Conservation (phyloP, 345 rosid species). For the Microcos paniculata region DNA sequence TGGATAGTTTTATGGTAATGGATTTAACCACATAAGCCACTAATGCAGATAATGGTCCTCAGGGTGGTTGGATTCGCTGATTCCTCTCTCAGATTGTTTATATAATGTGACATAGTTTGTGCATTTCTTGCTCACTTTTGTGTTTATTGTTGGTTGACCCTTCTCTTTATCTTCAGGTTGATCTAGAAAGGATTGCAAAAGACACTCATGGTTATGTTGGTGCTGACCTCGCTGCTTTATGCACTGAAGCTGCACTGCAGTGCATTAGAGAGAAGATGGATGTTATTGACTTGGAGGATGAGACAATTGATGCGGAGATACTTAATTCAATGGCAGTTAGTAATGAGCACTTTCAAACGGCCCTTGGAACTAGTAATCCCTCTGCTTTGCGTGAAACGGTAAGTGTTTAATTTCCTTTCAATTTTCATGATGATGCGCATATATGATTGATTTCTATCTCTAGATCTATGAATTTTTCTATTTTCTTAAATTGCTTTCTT, state of each 20-base stretch:
- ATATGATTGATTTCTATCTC: neutral
- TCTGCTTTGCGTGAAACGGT: conserved; percentile 76
- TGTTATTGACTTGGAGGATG: conserved; percentile 69
- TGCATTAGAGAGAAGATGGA: conserved; percentile 81
- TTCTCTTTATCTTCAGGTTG: conserved; percentile 32
- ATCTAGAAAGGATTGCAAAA: conserved; percentile 57
- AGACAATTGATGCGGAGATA: conserved; percentile 63
- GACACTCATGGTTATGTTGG: conserved; percentile 71
- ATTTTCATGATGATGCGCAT: neutral
- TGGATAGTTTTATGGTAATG: neutral
- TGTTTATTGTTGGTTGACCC: neutral
- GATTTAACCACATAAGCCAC: neutral
- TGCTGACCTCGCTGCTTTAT: conserved; percentile 71
- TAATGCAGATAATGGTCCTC: neutral
- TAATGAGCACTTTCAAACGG: conserved; percentile 67
- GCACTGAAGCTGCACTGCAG: conserved; percentile 74
- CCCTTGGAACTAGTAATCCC: conserved; percentile 70
- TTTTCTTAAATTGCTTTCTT: conserved; percentile 11
- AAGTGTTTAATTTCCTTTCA: conserved; percentile 19
- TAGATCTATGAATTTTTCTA: neutral
- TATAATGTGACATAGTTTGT: neutral
- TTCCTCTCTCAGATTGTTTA: neutral
- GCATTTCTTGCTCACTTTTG: neutral
- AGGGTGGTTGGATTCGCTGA: neutral
- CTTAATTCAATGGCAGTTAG: conserved; percentile 71